phyloP scores from a whole-genome alignment of 768 basidiomycete species.

The Rhizopogon sp. region DNA sequence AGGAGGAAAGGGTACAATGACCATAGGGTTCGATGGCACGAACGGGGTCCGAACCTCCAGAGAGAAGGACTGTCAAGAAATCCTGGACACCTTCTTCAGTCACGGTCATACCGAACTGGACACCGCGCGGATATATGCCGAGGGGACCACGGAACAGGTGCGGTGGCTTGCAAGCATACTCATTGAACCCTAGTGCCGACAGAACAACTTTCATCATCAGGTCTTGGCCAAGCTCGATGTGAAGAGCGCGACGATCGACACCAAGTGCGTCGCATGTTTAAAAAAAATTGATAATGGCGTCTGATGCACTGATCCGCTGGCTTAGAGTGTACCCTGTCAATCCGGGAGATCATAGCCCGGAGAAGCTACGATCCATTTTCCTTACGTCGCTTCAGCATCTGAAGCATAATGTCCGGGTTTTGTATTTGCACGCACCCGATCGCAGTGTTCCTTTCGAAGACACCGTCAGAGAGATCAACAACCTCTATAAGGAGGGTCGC shows the following conservation, averaged over 20 bases:
- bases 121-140: slow-evolving; percentile 44
- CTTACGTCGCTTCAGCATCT: slow-evolving; percentile 40
- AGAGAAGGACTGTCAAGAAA: slow-evolving; percentile 33
- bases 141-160: slow-evolving; percentile 53
- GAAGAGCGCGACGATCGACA: slow-evolving; percentile 37
- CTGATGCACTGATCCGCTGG: background rate
- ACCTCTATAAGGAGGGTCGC: slow-evolving; percentile 51
- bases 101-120: slow-evolving; percentile 45
- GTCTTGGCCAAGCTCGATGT: slow-evolving; percentile 37
- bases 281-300: background rate
- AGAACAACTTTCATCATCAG: slow-evolving; percentile 16
- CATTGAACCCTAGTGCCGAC: background rate
- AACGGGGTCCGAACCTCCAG: slow-evolving; percentile 35
- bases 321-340: slow-evolving; percentile 35
- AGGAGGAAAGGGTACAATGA: slow-evolving; percentile 41
- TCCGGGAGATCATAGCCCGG: slow-evolving; percentile 39
- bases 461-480: slow-evolving; percentile 48
- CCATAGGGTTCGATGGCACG: slow-evolving; percentile 36
- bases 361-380: slow-evolving; percentile 39
- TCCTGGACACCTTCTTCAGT: slow-evolving; percentile 39
- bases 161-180: background rate
- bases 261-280: slow-evolving; percentile 32
- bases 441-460: slow-evolving; percentile 51
- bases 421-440: slow-evolving; percentile 62
- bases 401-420: slow-evolving; percentile 41